A percentile compares a stretch with the other conserved stretches of the same genome.
These are phyloP conservation scores for Podaxis pistillaris DNA, from an alignment of 768 basidiomycete species.

Conservation along the genomic window DNA sequence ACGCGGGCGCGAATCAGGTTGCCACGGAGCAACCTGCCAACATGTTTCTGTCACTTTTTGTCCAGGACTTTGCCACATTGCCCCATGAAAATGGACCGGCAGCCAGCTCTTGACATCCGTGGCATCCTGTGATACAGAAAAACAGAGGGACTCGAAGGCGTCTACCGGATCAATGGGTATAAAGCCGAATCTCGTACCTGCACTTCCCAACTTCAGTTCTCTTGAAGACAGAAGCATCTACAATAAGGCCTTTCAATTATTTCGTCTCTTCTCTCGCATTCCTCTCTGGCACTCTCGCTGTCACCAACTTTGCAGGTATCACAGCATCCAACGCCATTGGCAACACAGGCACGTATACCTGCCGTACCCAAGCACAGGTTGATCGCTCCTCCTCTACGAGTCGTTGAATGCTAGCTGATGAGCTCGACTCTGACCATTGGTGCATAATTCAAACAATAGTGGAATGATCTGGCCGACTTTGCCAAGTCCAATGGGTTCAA, in stretches of 20 bases:
- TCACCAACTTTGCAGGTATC: slow-evolving; percentile 32
- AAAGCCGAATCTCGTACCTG: not conserved
- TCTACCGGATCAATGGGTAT: not conserved
- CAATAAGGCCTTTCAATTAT: not conserved
- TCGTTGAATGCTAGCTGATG: not conserved
- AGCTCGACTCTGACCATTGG: not conserved
- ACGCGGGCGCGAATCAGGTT: not conserved
- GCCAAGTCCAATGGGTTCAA: slow-evolving; percentile 31
- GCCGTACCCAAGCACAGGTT: slow-evolving; percentile 34
- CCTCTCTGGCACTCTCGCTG: slow-evolving; percentile 21
- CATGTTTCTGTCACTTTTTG: not conserved
- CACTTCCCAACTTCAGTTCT: not conserved
- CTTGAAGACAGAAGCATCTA: not conserved
- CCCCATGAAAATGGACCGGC: not conserved
- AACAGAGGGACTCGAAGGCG: not conserved
- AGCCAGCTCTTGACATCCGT: not conserved
- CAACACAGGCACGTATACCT: slow-evolving; percentile 27
- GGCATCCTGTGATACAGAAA: not conserved
- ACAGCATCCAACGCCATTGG: slow-evolving; percentile 32
- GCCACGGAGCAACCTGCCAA: not conserved
- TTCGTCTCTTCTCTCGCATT: slow-evolving; percentile 12
- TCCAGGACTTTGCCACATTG: not conserved
- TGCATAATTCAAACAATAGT: slow-evolving; percentile 20
- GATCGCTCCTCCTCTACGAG: not conserved
- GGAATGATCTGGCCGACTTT: slow-evolving; percentile 31